A percentile compares a stretch with the other conserved stretches of the same genome.
phyloP scores from a whole-genome alignment of 179 eudicot genomes.

The Gypsophila paniculata region DNA sequence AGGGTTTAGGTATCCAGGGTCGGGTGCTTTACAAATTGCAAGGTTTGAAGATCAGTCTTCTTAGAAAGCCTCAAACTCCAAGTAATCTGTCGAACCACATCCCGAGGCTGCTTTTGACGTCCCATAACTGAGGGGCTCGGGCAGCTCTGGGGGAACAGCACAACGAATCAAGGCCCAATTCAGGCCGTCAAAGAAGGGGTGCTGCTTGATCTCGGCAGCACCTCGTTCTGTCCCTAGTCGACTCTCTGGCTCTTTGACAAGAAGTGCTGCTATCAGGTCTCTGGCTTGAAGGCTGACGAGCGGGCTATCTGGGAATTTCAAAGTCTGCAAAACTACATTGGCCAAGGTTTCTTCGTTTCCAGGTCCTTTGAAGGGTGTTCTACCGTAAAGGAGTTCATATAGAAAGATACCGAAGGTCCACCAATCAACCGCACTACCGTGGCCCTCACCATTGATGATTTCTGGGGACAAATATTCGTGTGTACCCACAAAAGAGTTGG shows the following conservation, averaged over 20 bases:
- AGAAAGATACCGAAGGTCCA: conserved; percentile 83
- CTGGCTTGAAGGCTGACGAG: conserved; percentile 51
- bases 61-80: conserved; percentile 74
- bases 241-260: conserved; percentile 44
- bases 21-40: too few species aligned
- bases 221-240: conserved; percentile 50
- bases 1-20: too few species aligned
- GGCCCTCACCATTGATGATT: conserved; percentile 87
- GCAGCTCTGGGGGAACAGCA: conserved; percentile 60
- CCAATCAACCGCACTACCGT: conserved; percentile 93
- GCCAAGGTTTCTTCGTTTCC: conserved; percentile 79
- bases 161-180: conserved; percentile 83
- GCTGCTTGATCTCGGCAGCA: conserved; percentile 46
- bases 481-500: conserved; percentile 84
- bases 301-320: conserved; percentile 74
- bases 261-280: conserved; percentile 35
- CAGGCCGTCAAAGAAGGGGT: conserved; percentile 53
- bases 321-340: conserved; percentile 58
- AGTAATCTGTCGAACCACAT: conserved; percentile 38
- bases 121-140: conserved; percentile 41
- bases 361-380: conserved; percentile 76
- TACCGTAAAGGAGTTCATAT: conserved; percentile 74
- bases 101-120: conserved; percentile 25
- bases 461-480: conserved; percentile 85
- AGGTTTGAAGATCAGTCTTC: neutral